Percentiles rank a stretch among this genome's conserved stretches.
phyloP scores from a whole-genome alignment of 768 basidiomycete genomes.

The Leucosporidium creatinivorum region DNA sequence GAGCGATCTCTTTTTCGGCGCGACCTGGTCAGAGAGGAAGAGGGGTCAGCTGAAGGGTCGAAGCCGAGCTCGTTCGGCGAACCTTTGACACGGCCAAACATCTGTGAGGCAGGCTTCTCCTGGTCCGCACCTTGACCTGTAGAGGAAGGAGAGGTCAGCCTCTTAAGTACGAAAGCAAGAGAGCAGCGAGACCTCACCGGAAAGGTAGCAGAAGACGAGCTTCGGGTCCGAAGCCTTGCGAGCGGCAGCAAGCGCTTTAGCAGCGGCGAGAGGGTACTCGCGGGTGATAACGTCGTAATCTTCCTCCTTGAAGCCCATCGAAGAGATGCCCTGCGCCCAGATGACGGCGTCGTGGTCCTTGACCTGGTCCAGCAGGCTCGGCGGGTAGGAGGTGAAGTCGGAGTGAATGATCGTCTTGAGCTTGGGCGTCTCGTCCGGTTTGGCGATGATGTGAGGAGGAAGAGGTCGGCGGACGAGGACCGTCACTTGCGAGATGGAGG shows the following conservation, averaged over 20 bases:
- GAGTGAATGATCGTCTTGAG: slow-evolving; percentile 12
- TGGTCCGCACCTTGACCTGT: not conserved
- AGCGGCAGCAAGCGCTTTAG: slow-evolving; percentile 6
- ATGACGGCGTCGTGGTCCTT: slow-evolving; percentile 9
- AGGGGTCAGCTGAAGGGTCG: not conserved
- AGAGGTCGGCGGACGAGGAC: slow-evolving; percentile 25
- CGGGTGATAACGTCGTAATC: slow-evolving; percentile 40
- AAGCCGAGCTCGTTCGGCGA: not conserved
- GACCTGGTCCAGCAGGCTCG: slow-evolving; percentile 8
- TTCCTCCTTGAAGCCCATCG: not conserved
- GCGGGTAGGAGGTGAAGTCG: slow-evolving; percentile 16
- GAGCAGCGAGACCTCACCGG: not conserved
- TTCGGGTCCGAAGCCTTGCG: slow-evolving; percentile 7
- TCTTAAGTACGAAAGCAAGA: too few species aligned
- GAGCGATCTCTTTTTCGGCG: slow-evolving; percentile 2
- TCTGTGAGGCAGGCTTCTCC: not conserved
- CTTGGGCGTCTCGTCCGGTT: slow-evolving; percentile 2
- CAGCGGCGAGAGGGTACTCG: slow-evolving; percentile 33
- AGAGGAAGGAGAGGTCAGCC: too few species aligned
- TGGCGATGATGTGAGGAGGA: slow-evolving; percentile 4
- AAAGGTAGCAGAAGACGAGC: slow-evolving; percentile 40
- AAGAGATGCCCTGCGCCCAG: slow-evolving; percentile 16
- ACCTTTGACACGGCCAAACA: slow-evolving; percentile 28
- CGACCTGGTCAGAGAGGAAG: not conserved
- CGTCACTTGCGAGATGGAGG: slow-evolving; percentile 12